Percentiles rank a stretch among this genome's conserved stretches.
These are phyloP conservation scores for Dendryphion nanum DNA, from an alignment of 2,329 filamentous ascomycete genomes.

Conservation along the genomic window DNA sequence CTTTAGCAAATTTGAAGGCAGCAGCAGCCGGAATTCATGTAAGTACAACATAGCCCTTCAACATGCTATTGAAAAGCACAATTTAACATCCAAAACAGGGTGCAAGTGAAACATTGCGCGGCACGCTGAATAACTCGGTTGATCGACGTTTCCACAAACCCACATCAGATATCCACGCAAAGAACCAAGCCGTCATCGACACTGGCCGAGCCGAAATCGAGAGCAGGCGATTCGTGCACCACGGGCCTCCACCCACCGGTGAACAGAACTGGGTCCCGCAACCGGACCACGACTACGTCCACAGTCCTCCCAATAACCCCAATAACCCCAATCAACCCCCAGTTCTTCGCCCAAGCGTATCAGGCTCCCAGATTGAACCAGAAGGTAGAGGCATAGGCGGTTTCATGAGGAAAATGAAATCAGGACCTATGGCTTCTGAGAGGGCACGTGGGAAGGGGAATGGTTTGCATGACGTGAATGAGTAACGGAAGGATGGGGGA, in stretches of 20 bases:
- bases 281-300: not conserved
- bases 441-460: too few species aligned
- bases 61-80: not conserved
- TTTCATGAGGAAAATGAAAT: conserved; percentile 35
- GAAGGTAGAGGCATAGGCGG: conserved; percentile 19
- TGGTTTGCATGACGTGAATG: too few species aligned
- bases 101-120: conserved; percentile 35
- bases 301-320: not conserved
- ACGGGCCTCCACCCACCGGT: conserved; percentile 6
- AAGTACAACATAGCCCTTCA: conserved; percentile 13
- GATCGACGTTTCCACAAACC: conserved; percentile 26
- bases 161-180: conserved; percentile 26
- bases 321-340: not conserved
- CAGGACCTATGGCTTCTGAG: conserved; percentile 14
- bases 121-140: conserved; percentile 32
- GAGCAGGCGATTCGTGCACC: conserved; percentile 14
- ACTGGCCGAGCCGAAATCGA: conserved; percentile 33
- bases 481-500: too few species aligned
- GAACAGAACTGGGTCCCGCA: not conserved
- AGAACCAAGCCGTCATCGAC: conserved; percentile 33
- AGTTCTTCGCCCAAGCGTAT: conserved; percentile 15
- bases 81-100: conserved; percentile 19
- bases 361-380: conserved; percentile 21
- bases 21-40: conserved; percentile 38
- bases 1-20: conserved; percentile 32